These are phyloP conservation scores for Suillus variegatus DNA, from an alignment of 768 basidiomycete genomes.

Conservation along the genomic window DNA sequence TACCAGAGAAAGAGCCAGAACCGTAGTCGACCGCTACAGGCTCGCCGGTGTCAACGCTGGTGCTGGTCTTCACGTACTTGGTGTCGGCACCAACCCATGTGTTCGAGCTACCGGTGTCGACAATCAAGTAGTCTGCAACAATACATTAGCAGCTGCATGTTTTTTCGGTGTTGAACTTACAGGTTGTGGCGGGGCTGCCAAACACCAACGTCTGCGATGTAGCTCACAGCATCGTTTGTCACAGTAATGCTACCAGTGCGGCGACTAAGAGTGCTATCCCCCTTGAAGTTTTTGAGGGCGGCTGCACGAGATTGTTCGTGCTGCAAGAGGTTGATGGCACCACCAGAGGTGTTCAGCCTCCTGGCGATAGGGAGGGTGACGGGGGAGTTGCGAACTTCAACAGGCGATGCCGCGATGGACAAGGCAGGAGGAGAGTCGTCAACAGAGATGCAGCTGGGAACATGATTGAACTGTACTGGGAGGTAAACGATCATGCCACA, in stretches of 20 bases:
- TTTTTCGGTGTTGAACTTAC: too few species aligned
- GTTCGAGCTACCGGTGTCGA: too few species aligned
- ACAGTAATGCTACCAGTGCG: slow-evolving; percentile 34
- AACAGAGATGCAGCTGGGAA: slow-evolving; percentile 19
- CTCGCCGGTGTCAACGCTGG: too few species aligned
- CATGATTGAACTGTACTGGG: slow-evolving; percentile 25
- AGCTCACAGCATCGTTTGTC: slow-evolving; percentile 41
- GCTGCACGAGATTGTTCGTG: slow-evolving; percentile 53
- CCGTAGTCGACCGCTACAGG: too few species aligned
- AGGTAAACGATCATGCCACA: neutral
- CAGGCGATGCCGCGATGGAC: neutral
- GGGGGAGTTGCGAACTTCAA: neutral
- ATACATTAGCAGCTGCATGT: too few species aligned
- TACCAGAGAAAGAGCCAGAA: too few species aligned
- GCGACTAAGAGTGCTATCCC: slow-evolving; percentile 25
- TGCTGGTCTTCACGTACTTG: too few species aligned
- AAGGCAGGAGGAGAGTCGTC: neutral
- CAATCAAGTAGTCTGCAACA: too few species aligned
- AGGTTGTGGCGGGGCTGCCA: too few species aligned
- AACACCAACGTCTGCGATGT: slow-evolving; percentile 24
- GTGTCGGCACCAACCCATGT: too few species aligned
- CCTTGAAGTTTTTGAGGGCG: slow-evolving; percentile 32
- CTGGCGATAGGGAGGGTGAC: neutral
- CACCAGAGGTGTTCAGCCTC: neutral
- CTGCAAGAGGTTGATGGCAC: slow-evolving; percentile 38